Base-by-base conservation (phyloP, 805 yeast genomes). In the Candida yuanshanica region DNA sequence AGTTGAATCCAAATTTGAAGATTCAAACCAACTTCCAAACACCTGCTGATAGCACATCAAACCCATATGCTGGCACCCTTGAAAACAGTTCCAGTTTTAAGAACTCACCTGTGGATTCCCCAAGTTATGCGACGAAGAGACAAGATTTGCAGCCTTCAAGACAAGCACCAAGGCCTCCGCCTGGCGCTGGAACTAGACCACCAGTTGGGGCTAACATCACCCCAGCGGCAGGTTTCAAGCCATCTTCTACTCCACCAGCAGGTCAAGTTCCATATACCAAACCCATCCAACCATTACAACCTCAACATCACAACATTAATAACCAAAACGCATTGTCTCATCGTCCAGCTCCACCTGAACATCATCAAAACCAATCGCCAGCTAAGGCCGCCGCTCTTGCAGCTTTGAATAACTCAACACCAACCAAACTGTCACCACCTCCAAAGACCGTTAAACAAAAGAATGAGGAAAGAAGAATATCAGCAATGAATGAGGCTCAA, bases 401-500 rank as follows among this genome's bases (percentile, higher is more conserved):
- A 12, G 59, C 64, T 9, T 42, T 57, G 49, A 52, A 47, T 46
- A 57, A 41, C 4, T 16, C 31, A 27, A 37, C 55, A 14, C 52
- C 54, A 26, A 20, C 31, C 3, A 42, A 37, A 22, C 18, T 20
- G 10, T n/a, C 46, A 2, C 45, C 51, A 33, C 55, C 45, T 38
- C 49, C 35, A 34, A 51, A 47, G 35, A 60, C 64, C 2, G 60
- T 59, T 4, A 60, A 53, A 56, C 43, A 67, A 59, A 47, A 63
- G 51, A 48, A 63, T 49, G 68, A 67, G 51, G 77, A 77, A 57
- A 68, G 69, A 56, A 62, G 85, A 55, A 66, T 79, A 48, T 65
- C 78, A 3, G 71, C 79, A 13, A 69, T 89, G 76, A 81, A 85
- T n/a, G 96, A 91, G 52, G 79, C 86, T 35, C 96, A 91, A 65